A percentile compares a stretch with the other conserved stretches of the same genome.
phyloP scores from a whole-genome alignment of 164 flowering plant species.

The Umbellularia californica region DNA sequence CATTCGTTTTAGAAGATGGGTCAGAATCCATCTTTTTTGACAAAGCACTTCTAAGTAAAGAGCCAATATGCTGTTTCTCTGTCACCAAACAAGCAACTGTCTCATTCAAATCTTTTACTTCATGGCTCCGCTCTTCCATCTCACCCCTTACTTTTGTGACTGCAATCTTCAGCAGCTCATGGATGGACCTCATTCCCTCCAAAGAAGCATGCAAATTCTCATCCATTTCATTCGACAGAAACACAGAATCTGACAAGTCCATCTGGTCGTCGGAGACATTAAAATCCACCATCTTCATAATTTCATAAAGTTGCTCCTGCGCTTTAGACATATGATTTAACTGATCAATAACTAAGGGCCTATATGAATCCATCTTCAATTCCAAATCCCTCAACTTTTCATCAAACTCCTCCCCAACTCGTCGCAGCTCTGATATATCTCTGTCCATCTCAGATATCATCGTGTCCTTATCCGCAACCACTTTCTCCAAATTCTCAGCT shows the following conservation, averaged over 20 bases:
- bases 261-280: conserved; percentile 42
- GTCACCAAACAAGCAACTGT: conserved; percentile 52
- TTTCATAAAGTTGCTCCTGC: conserved; percentile 52
- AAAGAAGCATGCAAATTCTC: conserved; percentile 77
- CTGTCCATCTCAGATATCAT: conserved; percentile 45
- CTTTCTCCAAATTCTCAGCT: conserved; percentile 46
- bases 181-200: conserved; percentile 67
- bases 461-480: conserved; percentile 43
- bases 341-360: conserved; percentile 69
- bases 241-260: conserved; percentile 67
- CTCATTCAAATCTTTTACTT: conserved; percentile 59
- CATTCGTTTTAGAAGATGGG: conserved; percentile 48
- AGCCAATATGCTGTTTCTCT: conserved; percentile 89
- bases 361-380: conserved; percentile 50
- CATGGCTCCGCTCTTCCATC: conserved; percentile 46
- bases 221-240: conserved; percentile 75
- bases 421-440: conserved; percentile 44
- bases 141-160: conserved; percentile 46
- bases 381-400: conserved; percentile 48
- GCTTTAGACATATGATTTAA: conserved; percentile 56
- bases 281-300: conserved; percentile 60
- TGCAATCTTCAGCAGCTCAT: conserved; percentile 46
- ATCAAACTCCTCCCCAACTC: conserved; percentile 41
- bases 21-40: conserved; percentile 51
- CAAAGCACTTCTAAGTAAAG: conserved; percentile 80